Evolutionary conservation across 1,284 basidiomycete species (phyloP).

Genomic region (Cronartium ribicola): DNA sequence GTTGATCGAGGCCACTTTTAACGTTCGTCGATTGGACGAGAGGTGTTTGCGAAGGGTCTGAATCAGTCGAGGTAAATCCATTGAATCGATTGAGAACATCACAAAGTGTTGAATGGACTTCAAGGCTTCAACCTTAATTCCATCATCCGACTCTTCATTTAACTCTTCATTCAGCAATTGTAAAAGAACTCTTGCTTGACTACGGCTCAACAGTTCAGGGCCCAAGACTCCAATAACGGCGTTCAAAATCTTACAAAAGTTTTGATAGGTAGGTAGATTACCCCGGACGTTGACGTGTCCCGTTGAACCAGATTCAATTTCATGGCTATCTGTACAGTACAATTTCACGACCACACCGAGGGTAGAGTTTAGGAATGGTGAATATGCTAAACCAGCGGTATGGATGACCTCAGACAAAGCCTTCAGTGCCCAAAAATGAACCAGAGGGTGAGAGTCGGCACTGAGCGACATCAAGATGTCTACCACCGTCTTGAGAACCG

Average conservation of each 20-base stretch:
- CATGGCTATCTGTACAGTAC: conserved; percentile 86
- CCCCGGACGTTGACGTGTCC: conserved; percentile 77
- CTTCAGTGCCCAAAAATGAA: conserved; percentile 86
- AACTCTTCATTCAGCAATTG: conserved; percentile 83
- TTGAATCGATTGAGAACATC: conserved; percentile 83
- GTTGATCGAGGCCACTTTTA: conserved; percentile 90
- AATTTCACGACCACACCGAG: conserved; percentile 86
- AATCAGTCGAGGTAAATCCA: conserved; percentile 49
- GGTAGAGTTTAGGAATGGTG: conserved; percentile 79
- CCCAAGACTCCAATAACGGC: conserved; percentile 90
- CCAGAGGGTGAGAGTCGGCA: conserved; percentile 92
- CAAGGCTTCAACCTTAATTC: conserved; percentile 85
- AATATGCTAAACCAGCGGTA: conserved; percentile 85
- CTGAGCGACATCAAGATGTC: conserved; percentile 92
- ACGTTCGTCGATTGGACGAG: conserved; percentile 57
- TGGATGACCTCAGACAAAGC: conserved; percentile 83
- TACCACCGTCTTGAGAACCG: conserved; percentile 90
- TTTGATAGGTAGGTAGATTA: conserved; percentile 84
- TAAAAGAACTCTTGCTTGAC: conserved; percentile 72
- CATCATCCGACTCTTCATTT: conserved; percentile 73
- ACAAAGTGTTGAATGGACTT: conserved; percentile 93
- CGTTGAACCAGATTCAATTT: conserved; percentile 83
- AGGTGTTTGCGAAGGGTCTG: conserved; percentile 24
- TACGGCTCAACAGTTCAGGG: conserved; percentile 87
- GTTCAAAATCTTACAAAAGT: conserved; percentile 84